Evolutionary conservation across 371 early-diverging fungal genomes (phyloP).

Genomic region (Massospora cicadina): DNA sequence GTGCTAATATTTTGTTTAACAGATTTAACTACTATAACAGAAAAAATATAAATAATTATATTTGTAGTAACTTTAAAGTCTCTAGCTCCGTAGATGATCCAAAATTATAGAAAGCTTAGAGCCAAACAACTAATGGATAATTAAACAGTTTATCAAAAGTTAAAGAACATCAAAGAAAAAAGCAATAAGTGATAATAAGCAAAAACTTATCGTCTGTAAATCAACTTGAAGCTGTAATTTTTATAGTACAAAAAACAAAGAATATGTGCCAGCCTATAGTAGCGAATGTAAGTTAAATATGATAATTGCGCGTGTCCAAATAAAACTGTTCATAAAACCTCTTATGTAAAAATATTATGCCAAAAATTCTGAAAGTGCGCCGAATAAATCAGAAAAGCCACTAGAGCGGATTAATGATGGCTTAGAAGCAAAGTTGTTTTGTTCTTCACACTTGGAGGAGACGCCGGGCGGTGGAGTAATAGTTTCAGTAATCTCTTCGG

Average conservation of each 20-base stretch:
- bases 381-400: neutral
- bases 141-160: too few species aligned
- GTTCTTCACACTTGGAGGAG: neutral
- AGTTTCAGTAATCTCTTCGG: neutral
- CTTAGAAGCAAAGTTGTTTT: neutral
- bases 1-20: too few species aligned
- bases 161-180: too few species aligned
- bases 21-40: too few species aligned
- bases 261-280: neutral
- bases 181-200: neutral
- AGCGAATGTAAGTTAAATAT: neutral
- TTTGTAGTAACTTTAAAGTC: too few species aligned
- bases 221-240: neutral
- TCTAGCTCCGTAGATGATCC: too few species aligned
- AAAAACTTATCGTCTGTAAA: neutral
- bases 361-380: neutral
- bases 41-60: too few species aligned
- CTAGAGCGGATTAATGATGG: neutral
- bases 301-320: neutral
- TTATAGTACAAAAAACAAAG: neutral
- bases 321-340: neutral
- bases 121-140: too few species aligned
- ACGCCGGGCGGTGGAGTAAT: neutral
- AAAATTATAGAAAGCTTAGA: too few species aligned
- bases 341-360: neutral